Conservation (phyloP, 169 alveolate genomes). For the Plasmodium gonderi region DNA sequence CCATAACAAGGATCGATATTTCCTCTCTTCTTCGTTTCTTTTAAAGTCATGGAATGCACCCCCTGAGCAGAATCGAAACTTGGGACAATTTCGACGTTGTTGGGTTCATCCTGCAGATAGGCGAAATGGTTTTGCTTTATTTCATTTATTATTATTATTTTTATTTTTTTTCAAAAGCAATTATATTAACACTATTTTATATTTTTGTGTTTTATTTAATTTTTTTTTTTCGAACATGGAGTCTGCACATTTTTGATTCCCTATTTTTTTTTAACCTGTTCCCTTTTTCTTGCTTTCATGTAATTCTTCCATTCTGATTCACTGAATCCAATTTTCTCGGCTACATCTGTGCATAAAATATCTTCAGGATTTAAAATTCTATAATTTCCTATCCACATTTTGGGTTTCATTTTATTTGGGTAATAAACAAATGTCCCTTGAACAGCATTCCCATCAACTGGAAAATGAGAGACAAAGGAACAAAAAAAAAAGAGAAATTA, state of each 20-base stretch:
- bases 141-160: neutral
- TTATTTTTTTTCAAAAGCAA: too few species aligned
- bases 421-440: constrained; percentile 80
- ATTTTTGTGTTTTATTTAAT: too few species aligned
- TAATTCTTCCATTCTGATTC: constrained; percentile 68
- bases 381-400: constrained; percentile 85
- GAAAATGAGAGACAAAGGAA: too few species aligned
- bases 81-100: neutral
- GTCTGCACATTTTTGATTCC: too few species aligned
- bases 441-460: constrained; percentile 63
- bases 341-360: constrained; percentile 69
- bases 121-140: neutral
- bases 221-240: too few species aligned
- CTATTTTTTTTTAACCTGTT: constrained; percentile 28
- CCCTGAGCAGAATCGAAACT: neutral
- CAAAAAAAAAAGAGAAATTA: neutral
- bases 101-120: constrained; percentile 1
- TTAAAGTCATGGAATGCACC: constrained; percentile 18
- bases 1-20: neutral
- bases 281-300: constrained; percentile 9
- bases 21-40: constrained; percentile 7
- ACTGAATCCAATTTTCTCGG: constrained; percentile 67
- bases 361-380: constrained; percentile 81
- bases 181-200: too few species aligned
- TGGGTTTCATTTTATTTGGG: constrained; percentile 79